Conservation (phyloP, 345 rosid species). For the Pugionium dolabratum region DNA sequence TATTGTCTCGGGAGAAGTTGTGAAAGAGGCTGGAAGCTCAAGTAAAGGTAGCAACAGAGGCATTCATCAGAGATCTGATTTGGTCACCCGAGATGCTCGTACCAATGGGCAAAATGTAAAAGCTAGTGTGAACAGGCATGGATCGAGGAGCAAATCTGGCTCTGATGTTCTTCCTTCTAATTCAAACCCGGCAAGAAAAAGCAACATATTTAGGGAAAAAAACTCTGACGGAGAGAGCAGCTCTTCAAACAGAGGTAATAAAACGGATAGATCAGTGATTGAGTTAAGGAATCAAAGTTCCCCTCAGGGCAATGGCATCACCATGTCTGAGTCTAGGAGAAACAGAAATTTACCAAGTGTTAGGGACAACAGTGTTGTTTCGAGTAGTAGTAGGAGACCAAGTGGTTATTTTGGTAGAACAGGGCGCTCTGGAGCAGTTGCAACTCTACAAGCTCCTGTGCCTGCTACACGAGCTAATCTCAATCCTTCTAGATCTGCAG, state of each 20-base stretch:
- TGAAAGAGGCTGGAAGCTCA: constrained; percentile 38
- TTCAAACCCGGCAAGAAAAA: constrained; percentile 48
- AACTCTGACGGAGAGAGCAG: constrained; percentile 67
- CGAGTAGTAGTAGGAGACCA: constrained; percentile 63
- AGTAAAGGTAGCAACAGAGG: constrained; percentile 46
- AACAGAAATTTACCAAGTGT: constrained; percentile 51
- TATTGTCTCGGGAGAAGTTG: constrained; percentile 29
- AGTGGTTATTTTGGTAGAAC: constrained; percentile 46
- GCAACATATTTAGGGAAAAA: constrained; percentile 52
- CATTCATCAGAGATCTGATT: constrained; percentile 47
- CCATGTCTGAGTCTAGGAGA: constrained; percentile 67
- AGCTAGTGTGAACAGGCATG: constrained; percentile 41
- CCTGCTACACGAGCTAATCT: constrained; percentile 46
- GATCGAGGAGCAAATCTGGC: constrained; percentile 52
- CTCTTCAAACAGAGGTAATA: constrained; percentile 60
- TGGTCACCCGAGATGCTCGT: constrained; percentile 37
- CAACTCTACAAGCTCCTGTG: constrained; percentile 46
- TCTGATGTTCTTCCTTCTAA: constrained; percentile 53
- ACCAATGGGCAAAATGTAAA: constrained; percentile 44
- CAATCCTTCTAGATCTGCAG: constrained; percentile 45
- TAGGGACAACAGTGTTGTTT: constrained; percentile 53
- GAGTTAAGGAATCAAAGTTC: constrained; percentile 46
- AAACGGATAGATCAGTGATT: constrained; percentile 44
- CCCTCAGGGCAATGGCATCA: constrained; percentile 45
- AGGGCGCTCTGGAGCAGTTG: constrained; percentile 45